phyloP scores from a whole-genome alignment of 2,329 filamentous ascomycete species.

The Orbilia javanica region DNA sequence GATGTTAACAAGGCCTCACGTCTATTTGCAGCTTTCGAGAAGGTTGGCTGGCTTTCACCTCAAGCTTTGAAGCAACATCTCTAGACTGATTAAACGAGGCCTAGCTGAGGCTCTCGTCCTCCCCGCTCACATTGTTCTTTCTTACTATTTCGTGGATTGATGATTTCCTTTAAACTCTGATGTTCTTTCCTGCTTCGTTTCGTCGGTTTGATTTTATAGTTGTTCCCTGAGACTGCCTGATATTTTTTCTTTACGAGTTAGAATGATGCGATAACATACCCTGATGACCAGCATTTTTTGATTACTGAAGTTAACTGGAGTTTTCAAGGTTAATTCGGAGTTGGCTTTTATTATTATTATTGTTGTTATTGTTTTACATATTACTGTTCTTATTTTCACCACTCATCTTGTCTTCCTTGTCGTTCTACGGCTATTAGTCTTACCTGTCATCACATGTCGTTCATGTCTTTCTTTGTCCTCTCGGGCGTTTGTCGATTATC shows the following conservation, averaged over 20 bases:
- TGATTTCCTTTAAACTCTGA: neutral
- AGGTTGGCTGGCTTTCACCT: constrained; percentile 82
- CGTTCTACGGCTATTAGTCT: constrained; percentile 21
- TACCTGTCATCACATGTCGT: neutral
- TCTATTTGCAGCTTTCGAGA: constrained; percentile 88
- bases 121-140: neutral
- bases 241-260: constrained; percentile 34
- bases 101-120: neutral
- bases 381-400: neutral
- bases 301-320: constrained; percentile 23
- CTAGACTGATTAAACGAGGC: neutral
- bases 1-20: constrained; percentile 98
- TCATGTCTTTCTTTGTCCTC: neutral
- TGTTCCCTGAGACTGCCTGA: constrained; percentile 9
- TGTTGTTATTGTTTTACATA: neutral
- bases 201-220: neutral
- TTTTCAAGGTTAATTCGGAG: constrained; percentile 17
- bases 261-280: constrained; percentile 45
- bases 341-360: neutral
- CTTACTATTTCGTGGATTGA: neutral
- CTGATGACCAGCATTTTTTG: constrained; percentile 57
- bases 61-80: constrained; percentile 66
- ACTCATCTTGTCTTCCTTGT: neutral
- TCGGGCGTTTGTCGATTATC: constrained; percentile 35
- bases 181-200: neutral